Conservation (phyloP, 345 rosid genomes). For the Noccaea bulbosa region DNA sequence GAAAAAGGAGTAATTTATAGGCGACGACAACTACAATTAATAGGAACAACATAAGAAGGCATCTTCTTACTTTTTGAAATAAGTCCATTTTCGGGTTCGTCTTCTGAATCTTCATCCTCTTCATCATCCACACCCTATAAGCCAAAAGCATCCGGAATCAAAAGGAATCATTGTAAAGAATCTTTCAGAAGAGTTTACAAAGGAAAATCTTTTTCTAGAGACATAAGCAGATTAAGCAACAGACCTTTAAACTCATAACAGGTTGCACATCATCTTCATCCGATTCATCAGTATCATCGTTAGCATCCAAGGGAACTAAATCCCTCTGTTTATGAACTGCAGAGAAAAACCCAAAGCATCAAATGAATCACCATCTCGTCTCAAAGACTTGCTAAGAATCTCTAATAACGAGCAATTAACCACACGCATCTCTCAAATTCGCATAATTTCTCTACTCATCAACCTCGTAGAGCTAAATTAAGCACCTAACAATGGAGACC, state of each 20-base stretch:
- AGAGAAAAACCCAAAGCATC: constrained; percentile 1
- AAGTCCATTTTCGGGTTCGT: constrained; percentile 49
- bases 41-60: constrained; percentile 4
- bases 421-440: not conserved
- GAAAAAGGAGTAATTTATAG: not conserved
- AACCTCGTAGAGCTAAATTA: not conserved
- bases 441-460: not conserved
- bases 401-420: constrained; percentile 7
- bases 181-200: not conserved
- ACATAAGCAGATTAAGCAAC: not conserved
- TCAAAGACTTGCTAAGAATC: not conserved
- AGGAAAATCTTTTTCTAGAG: not conserved
- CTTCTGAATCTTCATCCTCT: constrained; percentile 47
- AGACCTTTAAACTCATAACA: constrained; percentile 69
- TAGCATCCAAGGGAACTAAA: constrained; percentile 68
- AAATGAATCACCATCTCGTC: not conserved
- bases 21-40: not conserved
- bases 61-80: constrained; percentile 61
- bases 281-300: constrained; percentile 61
- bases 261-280: constrained; percentile 77
- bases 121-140: constrained; percentile 42
- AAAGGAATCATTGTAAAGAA: not conserved
- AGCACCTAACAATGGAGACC: not conserved
- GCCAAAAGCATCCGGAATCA: constrained; percentile 6
- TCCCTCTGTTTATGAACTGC: constrained; percentile 91